A percentile compares a stretch with the other conserved stretches of the same genome.
phyloP scores from a whole-genome alignment of 345 rosid species.

The Pelargonium nanum region DNA sequence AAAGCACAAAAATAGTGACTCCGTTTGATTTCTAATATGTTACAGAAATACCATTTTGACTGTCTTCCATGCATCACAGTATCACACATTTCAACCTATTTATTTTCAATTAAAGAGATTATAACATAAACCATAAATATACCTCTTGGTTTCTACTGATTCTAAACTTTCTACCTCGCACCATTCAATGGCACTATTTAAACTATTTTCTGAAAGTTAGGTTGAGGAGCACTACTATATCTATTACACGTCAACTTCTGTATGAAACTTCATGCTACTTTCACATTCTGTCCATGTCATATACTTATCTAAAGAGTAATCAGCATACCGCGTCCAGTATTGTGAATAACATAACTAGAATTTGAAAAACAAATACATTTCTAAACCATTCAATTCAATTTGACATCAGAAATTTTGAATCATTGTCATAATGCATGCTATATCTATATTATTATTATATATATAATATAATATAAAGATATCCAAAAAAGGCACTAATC shows the following conservation, averaged over 20 bases:
- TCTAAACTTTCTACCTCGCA: too few relatives aligned
- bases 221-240: neutral
- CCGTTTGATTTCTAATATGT: neutral
- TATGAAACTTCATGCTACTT: neutral
- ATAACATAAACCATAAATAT: neutral
- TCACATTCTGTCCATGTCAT: neutral
- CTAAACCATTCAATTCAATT: neutral
- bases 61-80: neutral
- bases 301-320: too few relatives aligned
- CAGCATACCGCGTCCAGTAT: too few relatives aligned
- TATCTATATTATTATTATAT: too few relatives aligned
- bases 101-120: too few relatives aligned
- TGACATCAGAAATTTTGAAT: neutral
- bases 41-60: neutral
- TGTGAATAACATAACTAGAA: neutral
- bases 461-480: too few relatives aligned
- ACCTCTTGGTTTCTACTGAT: neutral
- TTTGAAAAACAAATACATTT: neutral
- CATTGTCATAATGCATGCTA: neutral
- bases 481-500: neutral
- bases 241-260: neutral
- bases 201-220: neutral
- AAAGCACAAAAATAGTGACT: too few relatives aligned
- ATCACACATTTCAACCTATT: too few relatives aligned
- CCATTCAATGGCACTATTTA: neutral